phyloP scores from a whole-genome alignment of 2,329 filamentous ascomycete genomes.

The Graphium sp. region DNA sequence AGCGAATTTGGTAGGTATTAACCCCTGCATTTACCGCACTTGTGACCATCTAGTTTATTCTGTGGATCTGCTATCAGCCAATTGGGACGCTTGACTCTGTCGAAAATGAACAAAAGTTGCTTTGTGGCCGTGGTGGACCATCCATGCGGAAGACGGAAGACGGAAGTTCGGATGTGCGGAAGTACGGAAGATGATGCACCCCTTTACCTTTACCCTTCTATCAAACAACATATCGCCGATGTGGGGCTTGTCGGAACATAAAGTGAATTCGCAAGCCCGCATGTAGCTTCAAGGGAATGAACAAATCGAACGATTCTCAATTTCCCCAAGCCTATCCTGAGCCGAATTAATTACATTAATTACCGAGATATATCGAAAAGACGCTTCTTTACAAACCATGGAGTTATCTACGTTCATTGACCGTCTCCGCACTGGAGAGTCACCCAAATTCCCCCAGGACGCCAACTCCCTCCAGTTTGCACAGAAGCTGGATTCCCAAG shows the following conservation, averaged over 20 bases:
- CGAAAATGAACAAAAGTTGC: constrained; percentile 1
- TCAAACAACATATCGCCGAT: too few species aligned
- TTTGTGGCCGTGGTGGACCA: constrained; percentile 1
- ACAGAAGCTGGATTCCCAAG: constrained; percentile 36
- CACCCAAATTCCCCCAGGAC: constrained; percentile 26
- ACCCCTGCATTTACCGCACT: too few species aligned
- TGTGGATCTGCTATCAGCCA: too few species aligned
- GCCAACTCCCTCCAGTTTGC: constrained; percentile 31
- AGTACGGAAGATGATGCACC: constrained; percentile 1
- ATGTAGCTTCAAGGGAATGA: too few species aligned
- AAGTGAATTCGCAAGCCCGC: too few species aligned
- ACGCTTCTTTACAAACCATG: constrained; percentile 12
- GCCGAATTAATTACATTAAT: background rate
- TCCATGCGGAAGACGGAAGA: constrained; percentile 6
- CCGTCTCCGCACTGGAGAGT: constrained; percentile 20
- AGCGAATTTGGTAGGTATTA: too few species aligned
- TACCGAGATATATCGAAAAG: background rate
- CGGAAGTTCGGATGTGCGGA: constrained; percentile 11
- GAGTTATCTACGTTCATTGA: constrained; percentile 20
- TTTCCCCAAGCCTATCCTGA: too few species aligned
- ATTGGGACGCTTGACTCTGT: too few species aligned
- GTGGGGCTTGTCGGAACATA: too few species aligned
- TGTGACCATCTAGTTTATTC: too few species aligned
- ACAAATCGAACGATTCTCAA: too few species aligned
- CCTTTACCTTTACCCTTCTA: constrained; percentile 1